A percentile compares a stretch with the other conserved stretches of the same genome.
These are phyloP conservation scores for Toxoplasma gondii DNA, from an alignment of 169 alveolate genomes.

Conservation along the genomic window DNA sequence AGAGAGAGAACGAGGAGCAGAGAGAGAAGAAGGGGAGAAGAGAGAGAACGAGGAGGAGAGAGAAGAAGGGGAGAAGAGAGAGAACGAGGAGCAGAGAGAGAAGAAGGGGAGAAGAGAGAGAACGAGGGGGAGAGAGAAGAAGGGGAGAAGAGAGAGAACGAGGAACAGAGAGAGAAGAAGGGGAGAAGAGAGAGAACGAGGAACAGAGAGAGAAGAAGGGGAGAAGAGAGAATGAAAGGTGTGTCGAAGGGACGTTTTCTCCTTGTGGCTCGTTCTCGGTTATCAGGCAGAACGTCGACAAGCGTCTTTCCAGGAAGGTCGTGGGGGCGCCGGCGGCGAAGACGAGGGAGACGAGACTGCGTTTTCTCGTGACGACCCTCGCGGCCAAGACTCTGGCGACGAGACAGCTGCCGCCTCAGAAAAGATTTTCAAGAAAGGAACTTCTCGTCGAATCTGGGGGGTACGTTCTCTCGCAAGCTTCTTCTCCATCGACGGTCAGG, in stretches of 20 bases:
- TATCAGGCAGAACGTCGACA: neutral
- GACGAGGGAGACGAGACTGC: slow-evolving; percentile 45
- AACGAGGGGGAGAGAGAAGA: no score
- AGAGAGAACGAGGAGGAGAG: neutral
- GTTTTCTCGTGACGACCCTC: neutral
- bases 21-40: neutral
- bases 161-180: no score
- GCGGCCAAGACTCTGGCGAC: neutral
- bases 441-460: slow-evolving; percentile 94
- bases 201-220: no score
- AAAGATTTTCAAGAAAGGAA: slow-evolving; percentile 92
- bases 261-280: neutral
- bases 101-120: no score
- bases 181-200: no score
- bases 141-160: no score
- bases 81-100: no score
- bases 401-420: slow-evolving; percentile 53
- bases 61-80: no score
- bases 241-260: no score
- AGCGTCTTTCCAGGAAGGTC: neutral
- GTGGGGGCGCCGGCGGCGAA: neutral
- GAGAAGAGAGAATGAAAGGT: no score
- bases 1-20: neutral
- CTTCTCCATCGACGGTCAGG: neutral
- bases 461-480: slow-evolving; percentile 34